Base-by-base conservation (phyloP, 305 asterid genomes). In the Fraxinus ornus region DNA sequence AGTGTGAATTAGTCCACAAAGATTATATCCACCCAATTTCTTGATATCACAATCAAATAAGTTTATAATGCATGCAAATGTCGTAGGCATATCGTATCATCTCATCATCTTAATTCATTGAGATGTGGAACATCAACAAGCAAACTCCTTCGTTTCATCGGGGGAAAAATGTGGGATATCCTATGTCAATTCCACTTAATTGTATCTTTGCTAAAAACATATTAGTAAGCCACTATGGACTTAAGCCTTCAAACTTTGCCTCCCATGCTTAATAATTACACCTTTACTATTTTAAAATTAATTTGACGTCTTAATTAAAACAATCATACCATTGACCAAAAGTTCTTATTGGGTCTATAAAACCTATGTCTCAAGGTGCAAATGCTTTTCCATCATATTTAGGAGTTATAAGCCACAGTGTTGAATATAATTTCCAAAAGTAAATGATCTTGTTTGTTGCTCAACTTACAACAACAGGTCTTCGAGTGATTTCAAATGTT, bases 391-490 rank as follows among this genome's bases (percentile, higher is more conserved):
- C 44, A 28, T 70, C 76, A 15, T 32, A 70, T 28, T 28, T 70
- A 28, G 12, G 76, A 70, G 22, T 10, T 32, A 70, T 70, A 24
- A 15, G 19, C 75, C 75, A 68, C 37, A 68, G 1, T 70, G 17
- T 68, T 28, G 35, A 28, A 17, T 70, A 71, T 70, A 49, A 64
- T 62, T 57, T 81, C 73, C 55, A 79, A 44, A 89, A 83, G 79
- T 86, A 84, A 64, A 86, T 79, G 78, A 78, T 7, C 47, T 79
- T 85, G 86, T 79, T 68, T 57, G 28, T 49, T 33, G 90, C 85
- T 85, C 86, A 77, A 95, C 98, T 95, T 95, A 95, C 98, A 75
- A 12, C 85, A 85, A 30, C 64, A 15, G 97, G 98, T 87, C 91
- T 93, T 78, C 76, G 92, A 44, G 92, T 87, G 86, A 92, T 95